Evolutionary conservation across 192 early-diverging fungal species (phyloP).

Genomic region (Umbelopsis ramanniana): DNA sequence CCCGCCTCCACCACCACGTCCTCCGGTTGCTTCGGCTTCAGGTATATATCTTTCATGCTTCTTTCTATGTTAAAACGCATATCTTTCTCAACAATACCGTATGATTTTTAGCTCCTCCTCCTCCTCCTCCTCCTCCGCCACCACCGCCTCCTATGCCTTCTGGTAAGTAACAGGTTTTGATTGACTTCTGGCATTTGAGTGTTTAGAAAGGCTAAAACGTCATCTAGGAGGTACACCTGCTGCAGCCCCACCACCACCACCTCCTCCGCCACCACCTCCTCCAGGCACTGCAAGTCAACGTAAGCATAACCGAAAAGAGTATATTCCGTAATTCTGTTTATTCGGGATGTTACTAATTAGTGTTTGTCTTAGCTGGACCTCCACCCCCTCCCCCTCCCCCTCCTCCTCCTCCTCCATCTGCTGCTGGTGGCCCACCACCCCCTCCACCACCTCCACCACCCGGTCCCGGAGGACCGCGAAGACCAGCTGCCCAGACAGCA

Average conservation of each 20-base stretch:
- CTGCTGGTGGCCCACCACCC: conserved; percentile 28
- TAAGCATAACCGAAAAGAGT: not conserved
- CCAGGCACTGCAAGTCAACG: conserved; percentile 14
- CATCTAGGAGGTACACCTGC: not conserved
- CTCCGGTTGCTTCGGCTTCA: conserved; percentile 25
- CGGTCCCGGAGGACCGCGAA: conserved; percentile 1
- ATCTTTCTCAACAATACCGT: too few species aligned
- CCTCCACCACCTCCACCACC: conserved; percentile 49
- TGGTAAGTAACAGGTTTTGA: too few species aligned
- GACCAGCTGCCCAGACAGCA: conserved; percentile 1
- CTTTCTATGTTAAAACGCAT: too few species aligned
- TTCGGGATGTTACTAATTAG: not conserved
- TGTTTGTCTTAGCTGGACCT: not conserved
- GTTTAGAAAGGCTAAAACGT: too few species aligned
- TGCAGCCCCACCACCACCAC: conserved; percentile 16
- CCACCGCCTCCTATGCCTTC: too few species aligned
- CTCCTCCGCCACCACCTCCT: conserved; percentile 36
- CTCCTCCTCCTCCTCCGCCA: too few species aligned
- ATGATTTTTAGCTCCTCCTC: too few species aligned
- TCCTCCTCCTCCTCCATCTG: not conserved
- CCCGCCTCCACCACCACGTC: conserved; percentile 39
- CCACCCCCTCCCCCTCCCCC: not conserved
- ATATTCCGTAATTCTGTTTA: not conserved
- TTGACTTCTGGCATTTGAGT: too few species aligned
- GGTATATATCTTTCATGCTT: too few species aligned